Conservation (phyloP, 257 asterid genomes). For the Rubia yunnanensis region DNA sequence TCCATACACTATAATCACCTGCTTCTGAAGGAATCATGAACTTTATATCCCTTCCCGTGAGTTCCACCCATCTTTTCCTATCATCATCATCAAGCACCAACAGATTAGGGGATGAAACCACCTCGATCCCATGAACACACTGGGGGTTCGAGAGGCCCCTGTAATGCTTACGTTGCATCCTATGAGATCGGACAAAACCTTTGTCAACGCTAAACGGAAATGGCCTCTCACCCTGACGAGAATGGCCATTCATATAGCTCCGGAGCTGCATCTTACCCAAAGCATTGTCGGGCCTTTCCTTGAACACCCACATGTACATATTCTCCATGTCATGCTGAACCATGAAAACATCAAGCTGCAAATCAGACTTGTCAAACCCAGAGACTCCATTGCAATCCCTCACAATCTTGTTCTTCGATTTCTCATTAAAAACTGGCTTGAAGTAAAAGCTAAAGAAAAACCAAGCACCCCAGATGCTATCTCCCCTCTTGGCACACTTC, state of each 20-base stretch:
- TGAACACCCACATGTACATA: slow-evolving; percentile 97
- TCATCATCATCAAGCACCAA: slow-evolving; percentile 56
- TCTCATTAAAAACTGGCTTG: slow-evolving; percentile 71
- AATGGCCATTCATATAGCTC: slow-evolving; percentile 94
- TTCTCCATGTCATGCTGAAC: slow-evolving; percentile 99
- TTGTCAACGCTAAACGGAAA: slow-evolving; percentile 80
- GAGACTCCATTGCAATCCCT: slow-evolving; percentile 76
- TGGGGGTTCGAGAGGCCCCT: slow-evolving; percentile 93
- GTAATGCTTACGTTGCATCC: slow-evolving; percentile 92
- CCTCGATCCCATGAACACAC: slow-evolving; percentile 87
- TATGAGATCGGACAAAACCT: slow-evolving; percentile 86
- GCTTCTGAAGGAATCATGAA: slow-evolving; percentile 67
- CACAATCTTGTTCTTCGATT: slow-evolving; percentile 61
- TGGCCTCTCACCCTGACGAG: slow-evolving; percentile 87
- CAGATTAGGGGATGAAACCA: slow-evolving; percentile 61
- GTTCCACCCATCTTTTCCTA: slow-evolving; percentile 71
- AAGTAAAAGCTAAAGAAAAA: slow-evolving; percentile 90
- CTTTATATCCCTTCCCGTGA: slow-evolving; percentile 66
- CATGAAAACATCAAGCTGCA: slow-evolving; percentile 78
- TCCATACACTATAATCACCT: slow-evolving; percentile 71
- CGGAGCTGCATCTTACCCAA: slow-evolving; percentile 95
- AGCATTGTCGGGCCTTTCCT: slow-evolving; percentile 83
- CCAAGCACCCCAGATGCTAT: slow-evolving; percentile 99
- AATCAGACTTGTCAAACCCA: slow-evolving; percentile 76
- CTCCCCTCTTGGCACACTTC: slow-evolving; percentile 68